A percentile compares a stretch with the other conserved stretches of the same genome.
These are phyloP conservation scores for Diaporthe vaccinii DNA, from an alignment of 2,329 filamentous ascomycete genomes.

Conservation along the genomic window DNA sequence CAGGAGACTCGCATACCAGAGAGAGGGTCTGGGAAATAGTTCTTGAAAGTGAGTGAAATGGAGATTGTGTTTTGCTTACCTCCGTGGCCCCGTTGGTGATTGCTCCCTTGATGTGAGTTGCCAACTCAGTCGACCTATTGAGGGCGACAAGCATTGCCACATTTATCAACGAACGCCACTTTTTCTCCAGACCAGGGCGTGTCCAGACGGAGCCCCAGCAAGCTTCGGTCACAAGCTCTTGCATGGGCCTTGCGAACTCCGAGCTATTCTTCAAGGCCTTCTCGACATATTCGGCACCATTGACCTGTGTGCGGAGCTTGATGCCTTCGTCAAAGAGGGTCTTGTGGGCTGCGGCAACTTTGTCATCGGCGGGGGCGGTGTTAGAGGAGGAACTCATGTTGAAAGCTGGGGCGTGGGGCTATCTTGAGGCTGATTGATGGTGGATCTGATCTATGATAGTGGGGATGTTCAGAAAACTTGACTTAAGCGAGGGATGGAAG, in stretches of 20 bases:
- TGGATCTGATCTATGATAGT: not conserved
- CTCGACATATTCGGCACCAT: conserved; percentile 73
- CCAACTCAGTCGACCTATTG: conserved; percentile 71
- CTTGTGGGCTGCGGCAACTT: conserved; percentile 58
- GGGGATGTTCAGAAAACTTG: not conserved
- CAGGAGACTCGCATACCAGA: not conserved
- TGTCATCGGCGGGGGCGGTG: conserved; percentile 40
- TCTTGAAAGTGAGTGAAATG: not conserved
- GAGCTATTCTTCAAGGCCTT: conserved; percentile 67
- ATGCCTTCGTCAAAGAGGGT: conserved; percentile 72
- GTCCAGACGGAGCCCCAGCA: conserved; percentile 76
- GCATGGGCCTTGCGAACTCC: conserved; percentile 71
- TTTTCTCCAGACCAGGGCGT: conserved; percentile 71
- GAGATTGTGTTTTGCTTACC: conserved; percentile 4
- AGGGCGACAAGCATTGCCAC: conserved; percentile 72
- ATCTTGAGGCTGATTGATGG: not conserved
- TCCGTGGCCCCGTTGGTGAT: conserved; percentile 73
- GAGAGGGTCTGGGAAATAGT: too few species aligned
- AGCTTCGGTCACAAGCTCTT: conserved; percentile 74
- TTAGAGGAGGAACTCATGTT: conserved; percentile 42
- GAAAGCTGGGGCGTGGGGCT: not conserved
- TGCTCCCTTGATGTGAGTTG: conserved; percentile 72
- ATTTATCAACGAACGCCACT: conserved; percentile 73
- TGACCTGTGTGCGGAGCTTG: conserved; percentile 70
- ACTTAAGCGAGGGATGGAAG: not conserved